These are phyloP conservation scores for Amanita bisporigera DNA, from an alignment of 1,284 basidiomycete species.

Conservation along the genomic window DNA sequence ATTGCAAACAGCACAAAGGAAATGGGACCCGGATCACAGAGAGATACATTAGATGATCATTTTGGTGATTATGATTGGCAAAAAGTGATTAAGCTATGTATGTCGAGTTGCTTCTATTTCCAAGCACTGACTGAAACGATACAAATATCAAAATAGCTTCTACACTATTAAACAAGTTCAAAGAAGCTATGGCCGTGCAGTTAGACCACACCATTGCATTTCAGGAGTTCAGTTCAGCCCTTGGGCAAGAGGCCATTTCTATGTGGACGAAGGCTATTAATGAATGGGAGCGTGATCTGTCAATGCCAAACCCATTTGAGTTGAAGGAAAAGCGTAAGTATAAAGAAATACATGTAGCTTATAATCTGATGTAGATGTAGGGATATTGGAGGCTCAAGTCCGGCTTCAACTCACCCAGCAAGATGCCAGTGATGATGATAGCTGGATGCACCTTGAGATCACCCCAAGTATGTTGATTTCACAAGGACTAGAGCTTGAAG, in stretches of 20 bases:
- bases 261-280: not conserved
- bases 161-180: slow-evolving; percentile 20
- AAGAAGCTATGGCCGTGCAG: slow-evolving; percentile 18
- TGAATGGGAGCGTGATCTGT: not conserved
- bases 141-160: not conserved
- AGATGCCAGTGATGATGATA: slow-evolving; percentile 19
- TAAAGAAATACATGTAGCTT: not conserved
- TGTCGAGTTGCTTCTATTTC: not conserved
- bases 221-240: slow-evolving; percentile 14
- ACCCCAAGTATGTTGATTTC: slow-evolving; percentile 27
- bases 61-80: slow-evolving; percentile 34
- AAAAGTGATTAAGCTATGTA: slow-evolving; percentile 21
- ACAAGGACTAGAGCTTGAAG: slow-evolving; percentile 33
- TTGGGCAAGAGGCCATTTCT: not conserved
- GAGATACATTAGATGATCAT: slow-evolving; percentile 40
- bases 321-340: not conserved
- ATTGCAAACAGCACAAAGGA: slow-evolving; percentile 30
- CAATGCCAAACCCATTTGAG: slow-evolving; percentile 4
- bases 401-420: slow-evolving; percentile 24
- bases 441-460: slow-evolving; percentile 26
- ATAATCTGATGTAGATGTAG: slow-evolving; percentile 7
- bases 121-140: slow-evolving; percentile 4
- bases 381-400: slow-evolving; percentile 22
- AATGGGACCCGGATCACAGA: slow-evolving; percentile 39
- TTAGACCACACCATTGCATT: slow-evolving; percentile 13